Conservation (phyloP, 768 basidiomycete genomes). For the Phylloporus rhodoxanthus region DNA sequence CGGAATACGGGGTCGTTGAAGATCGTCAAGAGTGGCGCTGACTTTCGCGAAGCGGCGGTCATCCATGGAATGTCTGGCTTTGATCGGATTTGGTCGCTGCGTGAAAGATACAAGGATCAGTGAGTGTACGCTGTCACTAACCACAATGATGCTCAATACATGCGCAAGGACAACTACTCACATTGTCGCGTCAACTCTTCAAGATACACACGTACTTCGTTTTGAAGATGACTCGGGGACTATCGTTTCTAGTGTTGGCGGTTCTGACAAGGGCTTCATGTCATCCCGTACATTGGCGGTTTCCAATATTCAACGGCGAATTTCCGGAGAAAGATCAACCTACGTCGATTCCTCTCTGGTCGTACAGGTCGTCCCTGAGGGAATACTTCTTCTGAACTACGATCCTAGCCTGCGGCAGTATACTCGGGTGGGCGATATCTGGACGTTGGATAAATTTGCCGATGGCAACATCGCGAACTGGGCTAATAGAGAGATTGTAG, state of each 20-base stretch:
- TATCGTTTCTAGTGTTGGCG: conserved; percentile 20
- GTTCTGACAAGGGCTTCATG: conserved; percentile 46
- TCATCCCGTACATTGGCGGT: conserved; percentile 57
- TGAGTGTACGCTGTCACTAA: conserved; percentile 29
- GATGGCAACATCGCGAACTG: conserved; percentile 17
- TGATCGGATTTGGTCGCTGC: conserved; percentile 60
- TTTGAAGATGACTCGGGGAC: conserved; percentile 33
- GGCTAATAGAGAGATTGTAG: conserved; percentile 48
- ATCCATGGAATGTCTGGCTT: conserved; percentile 53
- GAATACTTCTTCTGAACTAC: conserved; percentile 51
- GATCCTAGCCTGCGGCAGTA: conserved; percentile 42
- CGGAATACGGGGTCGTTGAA: conserved; percentile 71
- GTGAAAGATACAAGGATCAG: conserved; percentile 41
- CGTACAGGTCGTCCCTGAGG: conserved; percentile 66
- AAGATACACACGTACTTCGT: conserved; percentile 49
- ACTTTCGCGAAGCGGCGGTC: conserved; percentile 59
- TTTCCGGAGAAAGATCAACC: conserved; percentile 11
- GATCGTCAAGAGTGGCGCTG: conserved; percentile 75
- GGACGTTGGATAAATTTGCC: conserved; percentile 31
- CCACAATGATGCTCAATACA: neutral
- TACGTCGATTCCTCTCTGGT: conserved; percentile 49
- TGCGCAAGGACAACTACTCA: conserved; percentile 46
- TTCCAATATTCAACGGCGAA: conserved; percentile 44
- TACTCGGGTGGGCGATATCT: conserved; percentile 35
- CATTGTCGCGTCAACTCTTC: conserved; percentile 55